Conservation (phyloP, 176 grass and related monocot genomes). For the Leersia perrieri region DNA sequence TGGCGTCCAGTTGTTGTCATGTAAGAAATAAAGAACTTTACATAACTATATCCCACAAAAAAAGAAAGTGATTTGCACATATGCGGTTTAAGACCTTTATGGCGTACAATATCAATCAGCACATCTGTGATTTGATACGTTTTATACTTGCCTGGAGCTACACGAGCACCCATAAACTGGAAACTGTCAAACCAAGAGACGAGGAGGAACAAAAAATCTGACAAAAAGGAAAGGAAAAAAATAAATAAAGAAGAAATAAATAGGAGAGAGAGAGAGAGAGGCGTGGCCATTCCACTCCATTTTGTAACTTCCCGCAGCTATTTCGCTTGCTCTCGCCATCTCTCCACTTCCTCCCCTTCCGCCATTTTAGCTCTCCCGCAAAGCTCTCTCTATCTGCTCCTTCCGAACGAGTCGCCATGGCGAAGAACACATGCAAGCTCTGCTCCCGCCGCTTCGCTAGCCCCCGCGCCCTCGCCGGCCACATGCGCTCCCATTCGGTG, state of each 20-base stretch:
- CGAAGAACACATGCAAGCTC: constrained; percentile 63
- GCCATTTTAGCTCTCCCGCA: constrained; percentile 35
- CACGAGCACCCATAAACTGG: constrained; percentile 11
- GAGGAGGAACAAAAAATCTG: neutral
- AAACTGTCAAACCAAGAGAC: constrained; percentile 24
- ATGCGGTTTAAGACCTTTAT: constrained; percentile 24
- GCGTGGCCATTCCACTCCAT: constrained; percentile 25
- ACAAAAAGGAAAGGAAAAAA: neutral
- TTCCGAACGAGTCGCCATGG: constrained; percentile 37
- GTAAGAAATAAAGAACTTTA: neutral
- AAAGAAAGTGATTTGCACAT: constrained; percentile 28
- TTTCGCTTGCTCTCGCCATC: constrained; percentile 44
- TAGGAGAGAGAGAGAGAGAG: constrained; percentile 27
- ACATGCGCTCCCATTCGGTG: constrained; percentile 77
- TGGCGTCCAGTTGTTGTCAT: neutral
- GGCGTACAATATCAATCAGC: constrained; percentile 20
- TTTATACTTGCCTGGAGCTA: neutral
- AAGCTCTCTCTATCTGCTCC: constrained; percentile 19
- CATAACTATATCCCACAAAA: neutral
- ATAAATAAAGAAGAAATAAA: constrained; percentile 9
- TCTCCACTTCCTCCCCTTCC: constrained; percentile 10
- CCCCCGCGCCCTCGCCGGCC: constrained; percentile 62
- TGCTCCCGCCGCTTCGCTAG: constrained; percentile 75
- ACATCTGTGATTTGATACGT: constrained; percentile 33
- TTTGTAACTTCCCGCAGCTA: constrained; percentile 57